These are phyloP conservation scores for Ganoderma multipileum DNA, from an alignment of 1,284 basidiomycete species.

Conservation along the genomic window DNA sequence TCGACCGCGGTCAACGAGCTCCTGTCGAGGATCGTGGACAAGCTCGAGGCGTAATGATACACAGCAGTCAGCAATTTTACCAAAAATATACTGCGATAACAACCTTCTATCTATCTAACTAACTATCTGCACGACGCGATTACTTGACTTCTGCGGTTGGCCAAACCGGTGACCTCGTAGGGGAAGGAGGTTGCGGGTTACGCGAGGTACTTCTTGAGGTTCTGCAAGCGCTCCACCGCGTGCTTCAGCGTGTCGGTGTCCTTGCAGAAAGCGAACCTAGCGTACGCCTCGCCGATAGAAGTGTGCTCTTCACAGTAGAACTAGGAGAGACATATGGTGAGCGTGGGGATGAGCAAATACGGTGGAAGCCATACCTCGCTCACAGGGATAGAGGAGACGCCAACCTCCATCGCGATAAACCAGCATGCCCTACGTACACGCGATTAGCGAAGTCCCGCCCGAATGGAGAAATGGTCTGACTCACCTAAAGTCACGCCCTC, in stretches of 20 bases:
- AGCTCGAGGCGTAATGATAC: constrained; percentile 43
- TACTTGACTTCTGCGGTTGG: background rate
- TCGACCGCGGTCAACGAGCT: constrained; percentile 53
- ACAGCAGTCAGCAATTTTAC: background rate
- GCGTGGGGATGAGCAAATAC: background rate
- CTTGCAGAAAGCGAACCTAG: constrained; percentile 94
- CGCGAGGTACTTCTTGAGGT: constrained; percentile 72
- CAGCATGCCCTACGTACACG: constrained; percentile 71
- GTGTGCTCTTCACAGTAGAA: constrained; percentile 91
- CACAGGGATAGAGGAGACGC: constrained; percentile 92
- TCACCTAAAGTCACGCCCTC: constrained; percentile 89
- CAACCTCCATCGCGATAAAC: constrained; percentile 90
- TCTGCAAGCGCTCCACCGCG: constrained; percentile 81
- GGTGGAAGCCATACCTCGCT: constrained; percentile 74
- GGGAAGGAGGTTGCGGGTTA: constrained; percentile 9
- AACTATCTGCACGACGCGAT: background rate
- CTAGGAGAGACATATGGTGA: constrained; percentile 46
- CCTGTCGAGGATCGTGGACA: constrained; percentile 79
- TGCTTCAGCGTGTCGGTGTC: constrained; percentile 82
- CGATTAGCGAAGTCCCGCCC: background rate
- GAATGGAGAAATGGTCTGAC: constrained; percentile 37
- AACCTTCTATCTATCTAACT: constrained; percentile 6
- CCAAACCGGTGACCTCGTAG: background rate
- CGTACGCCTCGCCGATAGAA: constrained; percentile 85
- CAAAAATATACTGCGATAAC: constrained; percentile 7